Evolutionary conservation across 139 green algal genomes (phyloP), one percentile per base, ranked within the genome.

Genomic region (Zygnema cylindricum): DNA sequence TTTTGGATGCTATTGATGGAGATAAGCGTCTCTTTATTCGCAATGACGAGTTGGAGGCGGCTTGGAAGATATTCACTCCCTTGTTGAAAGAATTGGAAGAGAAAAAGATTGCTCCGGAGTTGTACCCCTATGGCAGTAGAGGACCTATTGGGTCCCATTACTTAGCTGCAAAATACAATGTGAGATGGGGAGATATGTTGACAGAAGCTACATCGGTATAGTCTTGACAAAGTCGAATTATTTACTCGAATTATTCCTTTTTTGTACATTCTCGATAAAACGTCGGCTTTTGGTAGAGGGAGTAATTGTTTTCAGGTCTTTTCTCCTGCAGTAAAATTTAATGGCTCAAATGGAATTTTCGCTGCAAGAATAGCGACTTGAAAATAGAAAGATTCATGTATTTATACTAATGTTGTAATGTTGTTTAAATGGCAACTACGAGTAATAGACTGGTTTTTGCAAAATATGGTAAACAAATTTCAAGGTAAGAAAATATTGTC

Each of bases 1-100:
- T 99, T 84, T 93, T 99, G 86, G 98, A 99, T 91, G 97, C 97
- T 25, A 95, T 99, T 69, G 98, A 99, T 76, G 97, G 96, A 32
- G 94, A 97, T 91, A 95, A 95, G 85, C 84, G 95, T n/a, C 92
- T 97, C 16, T 97, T 97, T 92, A 98, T 98, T 92, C 94, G 97
- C 73, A 93, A 94, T 79, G 98, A 99, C 88, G 98, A 99, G 96
- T 92, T 99, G 57, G 89, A 94, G 42, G 81, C 81, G 21, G 97
- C 97, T 1, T 99, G 97, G 97, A 86, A 93, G 35, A 94, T 98
- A 38, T 99, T 99, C 95, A 99, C 96, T 0, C 98, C 98, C 0
- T 86, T 99, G 82, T 93, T 98, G 21, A 86, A 96, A 82, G 90
- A 49, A 40, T 23, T 93, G 7, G 88, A 94, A 73, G 81, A 86